These are phyloP conservation scores for Umbelopsis vinacea DNA, from an alignment of 192 early-diverging fungal species.

Conservation along the genomic window DNA sequence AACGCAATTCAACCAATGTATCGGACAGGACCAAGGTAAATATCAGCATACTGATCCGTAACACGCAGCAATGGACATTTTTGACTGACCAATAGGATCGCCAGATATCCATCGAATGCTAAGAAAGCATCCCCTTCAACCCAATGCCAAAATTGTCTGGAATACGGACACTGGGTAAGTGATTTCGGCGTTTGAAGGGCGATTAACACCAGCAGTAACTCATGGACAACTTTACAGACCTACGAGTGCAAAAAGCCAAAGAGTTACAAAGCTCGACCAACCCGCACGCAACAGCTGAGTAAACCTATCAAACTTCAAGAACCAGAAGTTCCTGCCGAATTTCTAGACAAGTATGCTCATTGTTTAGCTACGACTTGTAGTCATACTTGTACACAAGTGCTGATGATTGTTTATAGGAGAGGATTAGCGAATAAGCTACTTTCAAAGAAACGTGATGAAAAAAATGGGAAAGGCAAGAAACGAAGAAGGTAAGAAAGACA, in stretches of 20 bases:
- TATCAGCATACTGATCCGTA: background rate
- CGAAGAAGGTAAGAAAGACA: background rate
- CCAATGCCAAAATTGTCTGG: conserved; percentile 63
- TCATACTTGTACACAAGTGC: background rate
- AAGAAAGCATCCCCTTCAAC: conserved; percentile 52
- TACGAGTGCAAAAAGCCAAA: conserved; percentile 55
- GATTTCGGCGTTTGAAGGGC: background rate
- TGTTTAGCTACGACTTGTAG: background rate
- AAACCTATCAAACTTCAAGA: conserved; percentile 54
- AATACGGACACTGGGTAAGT: conserved; percentile 59
- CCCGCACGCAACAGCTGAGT: conserved; percentile 62
- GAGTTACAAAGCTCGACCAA: conserved; percentile 55
- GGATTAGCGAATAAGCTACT: conserved; percentile 55
- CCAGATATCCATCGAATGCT: conserved; percentile 28
- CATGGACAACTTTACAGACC: conserved; percentile 34
- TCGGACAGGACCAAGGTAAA: conserved; percentile 36
- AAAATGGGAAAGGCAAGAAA: conserved; percentile 33
- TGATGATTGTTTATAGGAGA: conserved; percentile 23
- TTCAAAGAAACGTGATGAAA: conserved; percentile 46
- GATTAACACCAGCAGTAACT: background rate
- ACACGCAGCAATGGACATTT: background rate
- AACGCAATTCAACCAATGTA: conserved; percentile 22
- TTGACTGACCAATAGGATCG: background rate
- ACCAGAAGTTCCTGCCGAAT: conserved; percentile 53
- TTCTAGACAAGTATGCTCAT: conserved; percentile 38